Conservation (phyloP, 2,329 filamentous ascomycete genomes). For the Cercospora zeina region DNA sequence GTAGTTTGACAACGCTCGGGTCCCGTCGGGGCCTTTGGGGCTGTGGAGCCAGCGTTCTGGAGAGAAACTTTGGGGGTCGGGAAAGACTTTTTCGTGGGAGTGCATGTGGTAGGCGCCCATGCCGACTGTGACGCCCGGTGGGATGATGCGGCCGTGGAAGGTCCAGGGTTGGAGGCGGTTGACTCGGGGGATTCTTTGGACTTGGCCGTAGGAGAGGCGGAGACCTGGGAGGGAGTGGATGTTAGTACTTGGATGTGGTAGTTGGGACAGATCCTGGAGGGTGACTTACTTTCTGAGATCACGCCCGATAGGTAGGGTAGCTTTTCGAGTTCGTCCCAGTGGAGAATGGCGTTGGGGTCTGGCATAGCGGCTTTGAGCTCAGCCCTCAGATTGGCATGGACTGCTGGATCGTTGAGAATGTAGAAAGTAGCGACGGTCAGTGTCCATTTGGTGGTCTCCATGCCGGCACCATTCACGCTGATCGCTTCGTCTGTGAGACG, state of each 20-base stretch:
- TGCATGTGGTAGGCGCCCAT: constrained; percentile 10
- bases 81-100: constrained; percentile 4
- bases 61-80: constrained; percentile 4
- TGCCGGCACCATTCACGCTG: constrained; percentile 20
- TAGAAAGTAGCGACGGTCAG: constrained; percentile 4
- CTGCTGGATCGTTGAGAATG: not conserved
- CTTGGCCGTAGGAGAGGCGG: not conserved
- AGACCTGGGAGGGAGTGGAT: not conserved
- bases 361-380: not conserved
- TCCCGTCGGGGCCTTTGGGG: constrained; percentile 1
- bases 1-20: constrained; percentile 9
- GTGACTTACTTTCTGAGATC: not conserved
- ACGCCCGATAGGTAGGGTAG: not conserved
- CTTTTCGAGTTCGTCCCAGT: not conserved
- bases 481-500: constrained; percentile 21
- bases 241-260: not conserved
- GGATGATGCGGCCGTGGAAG: constrained; percentile 20
- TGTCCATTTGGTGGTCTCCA: constrained; percentile 19
- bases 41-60: constrained; percentile 19
- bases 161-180: constrained; percentile 15
- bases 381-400: not conserved
- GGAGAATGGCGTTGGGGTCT: not conserved
- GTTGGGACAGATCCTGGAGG: not conserved
- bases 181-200: not conserved
- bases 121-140: constrained; percentile 17